Conservation (phyloP, 2,329 filamentous ascomycete species). For the Aspergillus carbonarius region DNA sequence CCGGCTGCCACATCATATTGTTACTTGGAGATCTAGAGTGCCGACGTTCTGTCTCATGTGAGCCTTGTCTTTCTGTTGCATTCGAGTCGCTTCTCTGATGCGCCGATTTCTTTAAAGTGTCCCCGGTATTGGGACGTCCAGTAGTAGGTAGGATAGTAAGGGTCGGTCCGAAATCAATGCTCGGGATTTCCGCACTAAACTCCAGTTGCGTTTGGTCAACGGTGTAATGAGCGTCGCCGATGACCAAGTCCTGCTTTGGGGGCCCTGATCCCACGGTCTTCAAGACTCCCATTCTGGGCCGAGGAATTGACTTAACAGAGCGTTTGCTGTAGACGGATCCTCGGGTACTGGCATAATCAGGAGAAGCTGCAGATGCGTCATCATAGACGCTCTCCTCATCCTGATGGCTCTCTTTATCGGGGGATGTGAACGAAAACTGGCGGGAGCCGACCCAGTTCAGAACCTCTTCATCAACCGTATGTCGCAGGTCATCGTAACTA, state of each 20-base stretch:
- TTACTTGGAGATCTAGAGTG: slow-evolving; percentile 41
- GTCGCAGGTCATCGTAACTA: slow-evolving; percentile 42
- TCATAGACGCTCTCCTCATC: slow-evolving; percentile 56
- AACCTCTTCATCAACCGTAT: slow-evolving; percentile 50
- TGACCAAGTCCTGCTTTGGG: slow-evolving; percentile 43
- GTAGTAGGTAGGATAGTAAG: slow-evolving; percentile 62
- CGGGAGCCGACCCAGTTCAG: slow-evolving; percentile 50
- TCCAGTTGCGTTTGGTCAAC: slow-evolving; percentile 31
- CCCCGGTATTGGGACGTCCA: slow-evolving; percentile 57
- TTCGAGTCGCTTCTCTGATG: slow-evolving; percentile 36
- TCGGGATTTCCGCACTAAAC: slow-evolving; percentile 61
- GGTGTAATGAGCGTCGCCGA: slow-evolving; percentile 49
- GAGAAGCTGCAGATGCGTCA: slow-evolving; percentile 62
- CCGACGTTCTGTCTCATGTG: slow-evolving; percentile 28
- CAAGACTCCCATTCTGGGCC: slow-evolving; percentile 74
- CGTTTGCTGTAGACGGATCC: slow-evolving; percentile 51
- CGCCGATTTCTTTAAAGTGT: slow-evolving; percentile 46
- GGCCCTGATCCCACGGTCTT: slow-evolving; percentile 67
- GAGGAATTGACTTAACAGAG: slow-evolving; percentile 45
- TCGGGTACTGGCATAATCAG: slow-evolving; percentile 74
- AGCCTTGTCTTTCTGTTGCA: slow-evolving; percentile 30
- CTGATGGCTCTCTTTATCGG: slow-evolving; percentile 22
- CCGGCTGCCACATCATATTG: slow-evolving; percentile 78
- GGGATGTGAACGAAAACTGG: slow-evolving; percentile 26
- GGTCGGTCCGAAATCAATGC: slow-evolving; percentile 84